phyloP scores from a whole-genome alignment of 1,284 basidiomycete species.

The Abortiporus biennis region DNA sequence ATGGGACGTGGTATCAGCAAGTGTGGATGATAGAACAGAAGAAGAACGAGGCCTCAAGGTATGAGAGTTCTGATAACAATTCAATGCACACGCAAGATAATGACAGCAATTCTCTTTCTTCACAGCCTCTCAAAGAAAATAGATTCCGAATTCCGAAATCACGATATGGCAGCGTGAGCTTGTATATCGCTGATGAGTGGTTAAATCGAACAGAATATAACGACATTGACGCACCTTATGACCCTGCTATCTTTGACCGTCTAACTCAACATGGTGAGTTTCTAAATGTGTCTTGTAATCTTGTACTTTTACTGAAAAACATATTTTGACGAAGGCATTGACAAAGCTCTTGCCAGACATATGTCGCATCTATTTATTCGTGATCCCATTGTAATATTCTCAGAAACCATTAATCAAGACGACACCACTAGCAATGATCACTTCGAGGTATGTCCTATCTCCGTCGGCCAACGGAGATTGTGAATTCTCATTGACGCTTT shows the following conservation, averaged over 20 bases:
- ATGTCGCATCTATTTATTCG: constrained; percentile 96
- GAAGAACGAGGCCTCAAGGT: constrained; percentile 90
- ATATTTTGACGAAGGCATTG: constrained; percentile 57
- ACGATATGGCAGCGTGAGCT: constrained; percentile 92
- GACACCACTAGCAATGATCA: constrained; percentile 87
- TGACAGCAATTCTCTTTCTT: not conserved
- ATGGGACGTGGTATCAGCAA: constrained; percentile 97
- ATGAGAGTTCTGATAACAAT: constrained; percentile 5
- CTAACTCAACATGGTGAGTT: constrained; percentile 67
- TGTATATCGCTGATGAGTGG: constrained; percentile 87
- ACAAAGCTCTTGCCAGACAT: constrained; percentile 85
- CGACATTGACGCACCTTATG: constrained; percentile 80
- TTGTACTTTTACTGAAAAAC: constrained; percentile 2
- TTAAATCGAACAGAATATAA: constrained; percentile 91
- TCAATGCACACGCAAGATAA: not conserved
- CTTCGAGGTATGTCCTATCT: constrained; percentile 67
- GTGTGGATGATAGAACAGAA: constrained; percentile 93
- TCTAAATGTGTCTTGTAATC: not conserved
- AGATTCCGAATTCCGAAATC: constrained; percentile 89
- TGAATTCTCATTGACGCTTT: constrained; percentile 7
- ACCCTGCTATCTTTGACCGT: constrained; percentile 68
- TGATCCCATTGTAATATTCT: constrained; percentile 94
- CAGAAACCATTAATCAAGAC: constrained; percentile 91
- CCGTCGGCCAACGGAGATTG: constrained; percentile 1
- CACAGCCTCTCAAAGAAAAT: constrained; percentile 71